A percentile compares a stretch with the other conserved stretches of the same genome.
These are phyloP conservation scores for Candida gigantensis DNA, from an alignment of 1,139 yeast species.

Conservation along the genomic window DNA sequence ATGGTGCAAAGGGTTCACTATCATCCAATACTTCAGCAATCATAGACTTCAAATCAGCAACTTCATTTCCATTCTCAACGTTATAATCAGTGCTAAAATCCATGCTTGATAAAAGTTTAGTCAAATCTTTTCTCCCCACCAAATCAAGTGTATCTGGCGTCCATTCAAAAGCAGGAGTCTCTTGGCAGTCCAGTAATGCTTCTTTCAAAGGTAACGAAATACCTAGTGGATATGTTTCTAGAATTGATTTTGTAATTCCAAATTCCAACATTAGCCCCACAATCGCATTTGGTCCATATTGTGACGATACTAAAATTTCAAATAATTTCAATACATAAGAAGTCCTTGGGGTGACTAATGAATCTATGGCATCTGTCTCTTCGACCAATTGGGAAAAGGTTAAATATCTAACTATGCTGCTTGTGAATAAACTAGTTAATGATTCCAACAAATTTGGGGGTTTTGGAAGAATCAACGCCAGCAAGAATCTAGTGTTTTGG, in stretches of 20 bases:
- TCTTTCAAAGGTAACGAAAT: slow-evolving; percentile 65
- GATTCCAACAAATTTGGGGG: slow-evolving; percentile 64
- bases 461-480: slow-evolving; percentile 41
- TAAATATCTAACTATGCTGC: slow-evolving; percentile 51
- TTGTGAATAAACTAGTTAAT: slow-evolving; percentile 51
- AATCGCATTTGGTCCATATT: slow-evolving; percentile 52
- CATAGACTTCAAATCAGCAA: slow-evolving; percentile 51
- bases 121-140: slow-evolving; percentile 68
- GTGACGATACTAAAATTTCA: slow-evolving; percentile 60
- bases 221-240: slow-evolving; percentile 78
- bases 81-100: slow-evolving; percentile 1
- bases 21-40: slow-evolving; percentile 47
- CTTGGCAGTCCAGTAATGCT: slow-evolving; percentile 58
- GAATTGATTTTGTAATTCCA: slow-evolving; percentile 49
- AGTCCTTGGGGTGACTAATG: slow-evolving; percentile 63
- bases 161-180: slow-evolving; percentile 54
- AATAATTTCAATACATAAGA: slow-evolving; percentile 57
- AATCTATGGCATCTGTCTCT: slow-evolving; percentile 63
- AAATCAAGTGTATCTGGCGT: slow-evolving; percentile 52
- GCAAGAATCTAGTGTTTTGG: slow-evolving; percentile 32
- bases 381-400: slow-evolving; percentile 70
- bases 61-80: slow-evolving; percentile 13
- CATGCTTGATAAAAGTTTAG: slow-evolving; percentile 4
- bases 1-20: slow-evolving; percentile 50
- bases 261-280: slow-evolving; percentile 61